Conservation (phyloP, 345 rosid genomes). For the Eucalyptus sp. region DNA sequence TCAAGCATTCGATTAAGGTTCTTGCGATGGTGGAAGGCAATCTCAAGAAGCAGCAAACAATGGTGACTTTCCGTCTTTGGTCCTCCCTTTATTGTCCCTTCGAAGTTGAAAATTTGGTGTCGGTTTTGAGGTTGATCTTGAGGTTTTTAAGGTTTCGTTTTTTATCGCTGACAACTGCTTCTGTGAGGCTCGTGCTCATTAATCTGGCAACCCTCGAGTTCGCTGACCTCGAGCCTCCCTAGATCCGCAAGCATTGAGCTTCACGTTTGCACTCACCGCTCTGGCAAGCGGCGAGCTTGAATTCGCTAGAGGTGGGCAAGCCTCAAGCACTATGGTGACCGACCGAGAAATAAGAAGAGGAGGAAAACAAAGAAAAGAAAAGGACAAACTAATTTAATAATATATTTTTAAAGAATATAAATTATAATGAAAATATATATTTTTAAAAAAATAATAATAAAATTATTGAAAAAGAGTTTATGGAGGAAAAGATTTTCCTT, state of each 20-base stretch:
- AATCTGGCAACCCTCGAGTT: rapidly evolving
- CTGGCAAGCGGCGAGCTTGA: rapidly evolving
- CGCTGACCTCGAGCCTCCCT: rapidly evolving
- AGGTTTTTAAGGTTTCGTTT: background rate
- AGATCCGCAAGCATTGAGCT: rapidly evolving
- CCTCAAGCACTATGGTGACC: rapidly evolving
- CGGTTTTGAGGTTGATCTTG: background rate
- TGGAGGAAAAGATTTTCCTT: too few relatives aligned
- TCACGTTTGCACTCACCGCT: rapidly evolving
- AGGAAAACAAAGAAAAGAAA: too few relatives aligned
- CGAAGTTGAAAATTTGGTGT: too few relatives aligned
- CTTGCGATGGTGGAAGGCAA: background rate
- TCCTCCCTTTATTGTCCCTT: background rate
- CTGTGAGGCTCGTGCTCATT: rapidly evolving
- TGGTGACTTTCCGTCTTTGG: background rate
- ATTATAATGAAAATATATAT: too few relatives aligned
- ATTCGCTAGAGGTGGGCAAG: too few relatives aligned
- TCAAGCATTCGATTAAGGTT: background rate
- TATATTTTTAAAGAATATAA: too few relatives aligned
- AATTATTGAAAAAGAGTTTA: too few relatives aligned
- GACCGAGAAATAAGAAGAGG: too few relatives aligned
- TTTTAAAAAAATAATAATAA: too few relatives aligned
- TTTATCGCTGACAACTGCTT: rapidly evolving
- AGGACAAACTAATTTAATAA: too few relatives aligned
- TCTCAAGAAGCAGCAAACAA: background rate